Evolutionary conservation across 176 grass and related monocot genomes (phyloP).

Genomic region (Guadua angustifolia): DNA sequence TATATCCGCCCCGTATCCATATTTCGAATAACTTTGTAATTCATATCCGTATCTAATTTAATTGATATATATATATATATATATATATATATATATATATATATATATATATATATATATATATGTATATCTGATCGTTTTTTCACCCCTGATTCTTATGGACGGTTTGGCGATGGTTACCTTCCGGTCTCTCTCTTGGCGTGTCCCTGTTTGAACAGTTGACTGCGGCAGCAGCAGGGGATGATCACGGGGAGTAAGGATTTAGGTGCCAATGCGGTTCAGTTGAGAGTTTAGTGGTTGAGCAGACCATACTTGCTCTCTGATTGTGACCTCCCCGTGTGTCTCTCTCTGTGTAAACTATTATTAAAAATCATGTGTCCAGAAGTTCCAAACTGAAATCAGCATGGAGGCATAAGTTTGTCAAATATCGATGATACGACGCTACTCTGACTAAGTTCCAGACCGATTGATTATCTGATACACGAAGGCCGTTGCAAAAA

Average conservation of each 20-base stretch:
- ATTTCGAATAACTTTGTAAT: too few species aligned
- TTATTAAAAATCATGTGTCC: not conserved
- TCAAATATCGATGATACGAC: not conserved
- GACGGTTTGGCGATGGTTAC: too few species aligned
- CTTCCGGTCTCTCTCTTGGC: not conserved
- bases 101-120: too few species aligned
- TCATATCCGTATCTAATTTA: too few species aligned
- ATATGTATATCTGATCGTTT: too few species aligned
- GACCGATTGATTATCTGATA: too few species aligned
- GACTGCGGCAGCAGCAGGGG: not conserved
- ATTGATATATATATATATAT: too few species aligned
- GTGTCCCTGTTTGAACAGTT: slow-evolving; percentile 8
- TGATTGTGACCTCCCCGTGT: not conserved
- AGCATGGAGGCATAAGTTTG: not conserved
- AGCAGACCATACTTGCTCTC: not conserved
- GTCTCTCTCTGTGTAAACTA: too few species aligned
- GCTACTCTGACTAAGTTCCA: not conserved
- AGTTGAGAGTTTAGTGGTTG: not conserved
- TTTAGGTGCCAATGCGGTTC: not conserved
- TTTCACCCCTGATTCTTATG: too few species aligned
- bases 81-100: too few species aligned
- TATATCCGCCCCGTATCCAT: too few species aligned
- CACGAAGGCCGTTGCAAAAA: not conserved
- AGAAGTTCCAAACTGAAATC: not conserved
- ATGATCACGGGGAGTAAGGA: not conserved